Evolutionary conservation across 2,329 filamentous ascomycete genomes (phyloP).

Genomic region (Grosmannia serpens): DNA sequence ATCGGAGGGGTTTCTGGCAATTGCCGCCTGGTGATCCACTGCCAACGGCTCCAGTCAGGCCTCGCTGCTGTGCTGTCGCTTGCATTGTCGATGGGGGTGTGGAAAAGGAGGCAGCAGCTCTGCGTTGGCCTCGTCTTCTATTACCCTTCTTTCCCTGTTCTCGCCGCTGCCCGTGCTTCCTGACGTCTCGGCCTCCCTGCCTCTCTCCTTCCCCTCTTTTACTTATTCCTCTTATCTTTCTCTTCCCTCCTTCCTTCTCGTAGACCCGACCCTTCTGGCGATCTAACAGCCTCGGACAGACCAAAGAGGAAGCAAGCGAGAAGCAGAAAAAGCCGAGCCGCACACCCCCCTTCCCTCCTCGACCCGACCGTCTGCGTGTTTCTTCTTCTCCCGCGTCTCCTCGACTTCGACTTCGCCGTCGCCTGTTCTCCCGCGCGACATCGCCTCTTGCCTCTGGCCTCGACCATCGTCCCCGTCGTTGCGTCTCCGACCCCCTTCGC

Average conservation of each 20-base stretch:
- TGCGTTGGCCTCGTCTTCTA: background rate
- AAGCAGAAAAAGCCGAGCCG: too few species aligned
- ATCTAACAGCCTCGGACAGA: too few species aligned
- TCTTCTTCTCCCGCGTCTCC: too few species aligned
- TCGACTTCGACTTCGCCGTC: too few species aligned
- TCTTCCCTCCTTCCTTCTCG: background rate
- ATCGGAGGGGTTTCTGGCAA: background rate
- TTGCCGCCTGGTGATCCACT: background rate
- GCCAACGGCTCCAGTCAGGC: background rate
- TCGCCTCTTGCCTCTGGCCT: too few species aligned
- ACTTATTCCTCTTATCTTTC: background rate
- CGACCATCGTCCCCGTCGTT: background rate
- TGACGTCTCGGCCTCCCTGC: background rate
- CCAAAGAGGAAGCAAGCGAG: too few species aligned
- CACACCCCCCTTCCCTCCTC: too few species aligned
- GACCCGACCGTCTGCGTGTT: too few species aligned
- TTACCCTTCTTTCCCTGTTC: background rate
- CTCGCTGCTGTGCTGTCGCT: background rate
- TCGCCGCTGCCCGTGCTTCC: background rate
- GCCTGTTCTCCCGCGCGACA: too few species aligned
- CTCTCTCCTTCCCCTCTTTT: background rate
- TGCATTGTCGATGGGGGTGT: background rate
- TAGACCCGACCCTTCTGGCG: too few species aligned
- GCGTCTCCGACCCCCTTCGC: background rate
- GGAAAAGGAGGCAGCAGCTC: background rate